Evolutionary conservation across 2,329 filamentous ascomycete species (phyloP).

Genomic region (Pyrenophora teres): DNA sequence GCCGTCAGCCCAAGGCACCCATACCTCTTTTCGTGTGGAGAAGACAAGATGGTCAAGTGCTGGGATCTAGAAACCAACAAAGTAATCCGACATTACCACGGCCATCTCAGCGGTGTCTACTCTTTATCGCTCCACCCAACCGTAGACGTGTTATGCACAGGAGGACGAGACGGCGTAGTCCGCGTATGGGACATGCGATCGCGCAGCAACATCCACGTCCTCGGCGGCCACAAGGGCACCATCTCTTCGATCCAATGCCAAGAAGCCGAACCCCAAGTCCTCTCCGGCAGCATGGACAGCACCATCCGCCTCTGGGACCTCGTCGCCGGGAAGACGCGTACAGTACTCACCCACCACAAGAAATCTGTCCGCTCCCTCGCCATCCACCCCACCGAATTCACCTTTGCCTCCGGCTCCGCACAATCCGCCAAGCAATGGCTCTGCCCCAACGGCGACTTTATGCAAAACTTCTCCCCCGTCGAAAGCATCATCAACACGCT

Average conservation of each 20-base stretch:
- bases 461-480: conserved; percentile 98
- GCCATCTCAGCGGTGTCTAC: conserved; percentile 94
- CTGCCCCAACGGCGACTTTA: conserved; percentile 95
- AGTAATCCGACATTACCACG: conserved; percentile 84
- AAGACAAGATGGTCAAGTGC: conserved; percentile 99
- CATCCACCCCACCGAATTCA: conserved; percentile 89
- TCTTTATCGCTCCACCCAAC: conserved; percentile 91
- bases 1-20: conserved; percentile 93
- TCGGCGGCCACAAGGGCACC: conserved; percentile 88
- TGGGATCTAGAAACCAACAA: conserved; percentile 99
- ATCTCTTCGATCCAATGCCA: conserved; percentile 90
- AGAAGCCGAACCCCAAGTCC: conserved; percentile 94
- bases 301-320: conserved; percentile 77
- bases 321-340: conserved; percentile 94
- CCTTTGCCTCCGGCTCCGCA: conserved; percentile 90
- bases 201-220: conserved; percentile 90
- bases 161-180: conserved; percentile 90
- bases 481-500: conserved; percentile 96
- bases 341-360: conserved; percentile 96
- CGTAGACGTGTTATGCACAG: conserved; percentile 91
- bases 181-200: conserved; percentile 98
- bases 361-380: conserved; percentile 89
- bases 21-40: conserved; percentile 95
- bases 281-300: conserved; percentile 85
- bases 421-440: conserved; percentile 99